Evolutionary conservation across 1,139 yeast genomes (phyloP).

Genomic region (Kluyveromyces sp.): DNA sequence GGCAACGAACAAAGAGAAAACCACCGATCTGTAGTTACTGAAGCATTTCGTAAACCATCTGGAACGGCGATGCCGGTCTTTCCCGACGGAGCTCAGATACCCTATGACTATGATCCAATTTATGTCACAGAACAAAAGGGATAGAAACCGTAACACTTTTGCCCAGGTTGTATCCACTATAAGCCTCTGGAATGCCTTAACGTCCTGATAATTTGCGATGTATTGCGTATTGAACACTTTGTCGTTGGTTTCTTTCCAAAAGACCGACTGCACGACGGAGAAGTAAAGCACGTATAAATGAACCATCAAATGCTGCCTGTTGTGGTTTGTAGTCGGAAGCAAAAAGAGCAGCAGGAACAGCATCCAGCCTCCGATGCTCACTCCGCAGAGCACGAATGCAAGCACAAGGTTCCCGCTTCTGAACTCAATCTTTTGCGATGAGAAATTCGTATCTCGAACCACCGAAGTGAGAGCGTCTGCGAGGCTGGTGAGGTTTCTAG

Average conservation of each 20-base stretch:
- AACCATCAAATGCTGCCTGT: conserved; percentile 18
- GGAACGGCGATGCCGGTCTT: conserved; percentile 17
- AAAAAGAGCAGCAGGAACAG: conserved; percentile 22
- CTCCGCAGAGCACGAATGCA: conserved; percentile 19
- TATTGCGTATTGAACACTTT: conserved; percentile 21
- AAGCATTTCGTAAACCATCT: conserved; percentile 12
- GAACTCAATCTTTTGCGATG: conserved; percentile 19
- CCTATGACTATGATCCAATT: conserved; percentile 26
- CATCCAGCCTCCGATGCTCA: conserved; percentile 29
- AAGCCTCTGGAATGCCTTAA: conserved; percentile 12
- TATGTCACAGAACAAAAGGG: conserved; percentile 11
- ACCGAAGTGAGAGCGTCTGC: not conserved
- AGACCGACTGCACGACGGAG: conserved; percentile 20
- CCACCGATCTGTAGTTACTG: not conserved
- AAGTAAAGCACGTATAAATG: conserved; percentile 21
- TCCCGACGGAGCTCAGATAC: conserved; percentile 21
- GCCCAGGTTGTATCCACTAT: conserved; percentile 14
- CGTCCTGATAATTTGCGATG: conserved; percentile 19
- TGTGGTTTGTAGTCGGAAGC: conserved; percentile 22
- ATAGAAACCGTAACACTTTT: conserved; percentile 13
- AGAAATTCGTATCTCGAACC: not conserved
- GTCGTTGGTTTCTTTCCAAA: conserved; percentile 13
- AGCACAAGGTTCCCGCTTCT: conserved; percentile 19
- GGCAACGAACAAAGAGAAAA: not conserved
- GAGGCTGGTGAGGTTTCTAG: not conserved